Base-by-base conservation (phyloP, 2,329 filamentous ascomycete genomes). In the Colletotrichum eleusines region DNA sequence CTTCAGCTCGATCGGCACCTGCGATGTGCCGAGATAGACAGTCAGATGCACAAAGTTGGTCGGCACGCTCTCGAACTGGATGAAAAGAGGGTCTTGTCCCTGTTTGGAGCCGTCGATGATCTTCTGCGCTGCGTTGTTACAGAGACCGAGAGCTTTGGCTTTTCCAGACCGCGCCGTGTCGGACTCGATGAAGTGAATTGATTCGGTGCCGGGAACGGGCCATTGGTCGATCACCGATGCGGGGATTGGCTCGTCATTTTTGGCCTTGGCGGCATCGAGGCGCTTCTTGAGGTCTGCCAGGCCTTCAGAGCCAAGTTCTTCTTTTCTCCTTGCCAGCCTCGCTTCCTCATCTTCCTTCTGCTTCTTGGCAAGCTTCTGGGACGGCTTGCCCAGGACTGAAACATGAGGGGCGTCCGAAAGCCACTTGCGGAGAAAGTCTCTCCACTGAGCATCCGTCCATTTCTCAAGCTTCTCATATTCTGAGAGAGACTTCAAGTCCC, bases 41-140 rank as follows among this genome's bases (percentile, higher is more conserved):
- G 90, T 91, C 69, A 98, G 87, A 75, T 95, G 92, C 8, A 97
- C 94, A 79, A 99, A 99, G 77, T 94, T 97, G 70, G 94, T 97
- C 2, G 92, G 91, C 18, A 98, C 94, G 77, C 97, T 91, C 81
- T 99, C 96, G 74, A 97, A 99, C 81, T 99, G 95, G n/a, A 99
- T 87, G 81, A 98, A 99, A 2, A 98, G 84, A 0, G 94, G 92
- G n/a, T 91, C 79, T 44, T 91, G 81, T 8, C 83, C 84, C 23
- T 83, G 74, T 46, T 87, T 85, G 50, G 94, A 89, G 18, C 86
- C 84, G 78, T 98, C 93, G 59, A 99, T 89, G 59, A 91, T 81
- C 71, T 89, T 86, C 80, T 99, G 96, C 5, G 94, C 89, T 5
- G 87, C 80, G 74, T 94, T 95, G 38, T 90, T 82, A 0, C 87